phyloP scores from a whole-genome alignment of 371 early-diverging fungal genomes.

The Mortierella sp. region DNA sequence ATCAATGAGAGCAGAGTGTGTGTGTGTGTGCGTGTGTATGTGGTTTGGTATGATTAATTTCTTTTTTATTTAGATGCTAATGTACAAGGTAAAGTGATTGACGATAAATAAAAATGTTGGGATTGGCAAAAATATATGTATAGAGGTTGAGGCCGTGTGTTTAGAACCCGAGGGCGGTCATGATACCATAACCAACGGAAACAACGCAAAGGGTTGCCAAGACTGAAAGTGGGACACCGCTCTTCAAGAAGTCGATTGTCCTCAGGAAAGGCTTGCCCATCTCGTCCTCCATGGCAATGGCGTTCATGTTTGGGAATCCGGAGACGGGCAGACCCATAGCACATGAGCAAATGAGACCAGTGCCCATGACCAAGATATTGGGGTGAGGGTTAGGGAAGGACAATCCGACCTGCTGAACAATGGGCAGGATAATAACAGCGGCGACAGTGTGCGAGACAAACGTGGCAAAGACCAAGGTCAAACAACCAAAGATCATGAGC shows the following conservation, averaged over 20 bases:
- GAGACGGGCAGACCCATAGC: slow-evolving; percentile 89
- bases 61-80: slow-evolving; percentile 3
- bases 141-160: not conserved
- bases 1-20: not conserved
- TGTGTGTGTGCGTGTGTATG: no score
- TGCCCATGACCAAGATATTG: slow-evolving; percentile 88
- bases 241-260: slow-evolving; percentile 79
- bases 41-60: not conserved
- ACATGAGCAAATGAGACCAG: slow-evolving; percentile 83
- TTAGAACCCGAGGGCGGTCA: slow-evolving; percentile 65
- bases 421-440: slow-evolving; percentile 86
- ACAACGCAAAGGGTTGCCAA: slow-evolving; percentile 70
- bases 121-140: not conserved
- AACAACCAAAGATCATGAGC: slow-evolving; percentile 71
- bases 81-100: not conserved
- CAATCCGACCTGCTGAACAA: slow-evolving; percentile 82
- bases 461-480: slow-evolving; percentile 85
- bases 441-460: slow-evolving; percentile 96
- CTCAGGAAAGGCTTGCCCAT: slow-evolving; percentile 77
- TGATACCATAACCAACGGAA: slow-evolving; percentile 70
- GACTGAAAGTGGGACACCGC: slow-evolving; percentile 73
- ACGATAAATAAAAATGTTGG: not conserved
- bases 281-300: slow-evolving; percentile 80
- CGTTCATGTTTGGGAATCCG: slow-evolving; percentile 90
- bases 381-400: slow-evolving; percentile 83